Conservation (phyloP, 225 moss, liverwort and hornwort genomes). For the Lunularia cruciata region DNA sequence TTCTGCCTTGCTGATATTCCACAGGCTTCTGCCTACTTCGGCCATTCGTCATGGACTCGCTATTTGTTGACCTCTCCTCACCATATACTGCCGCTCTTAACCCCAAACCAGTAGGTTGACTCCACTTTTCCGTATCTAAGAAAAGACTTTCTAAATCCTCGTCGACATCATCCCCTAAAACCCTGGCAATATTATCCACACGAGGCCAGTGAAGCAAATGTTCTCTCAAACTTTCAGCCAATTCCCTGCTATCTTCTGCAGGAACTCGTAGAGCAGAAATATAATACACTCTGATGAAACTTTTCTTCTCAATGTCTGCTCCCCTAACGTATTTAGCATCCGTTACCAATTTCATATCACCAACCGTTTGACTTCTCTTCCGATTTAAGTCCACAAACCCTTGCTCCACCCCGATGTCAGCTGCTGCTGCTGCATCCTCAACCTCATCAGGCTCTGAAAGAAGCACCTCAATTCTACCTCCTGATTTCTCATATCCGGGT, state of each 20-base stretch:
- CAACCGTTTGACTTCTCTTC: background rate
- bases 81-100: conserved; percentile 57
- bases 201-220: conserved; percentile 90
- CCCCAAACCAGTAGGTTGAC: conserved; percentile 27
- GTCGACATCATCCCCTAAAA: conserved; percentile 74
- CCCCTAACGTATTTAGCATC: conserved; percentile 65
- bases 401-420: background rate
- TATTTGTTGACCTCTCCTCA: conserved; percentile 48
- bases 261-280: conserved; percentile 64
- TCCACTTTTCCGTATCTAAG: conserved; percentile 28
- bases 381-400: background rate
- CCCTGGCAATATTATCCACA: conserved; percentile 75
- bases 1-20: background rate
- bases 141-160: conserved; percentile 55
- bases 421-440: background rate
- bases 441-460: conserved; percentile 10
- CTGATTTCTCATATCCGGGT: background rate
- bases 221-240: conserved; percentile 50
- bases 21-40: background rate
- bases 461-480: conserved; percentile 24
- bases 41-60: conserved; percentile 27
- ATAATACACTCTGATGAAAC: conserved; percentile 67
- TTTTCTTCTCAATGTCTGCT: conserved; percentile 64
- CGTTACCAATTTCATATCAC: background rate
- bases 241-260: conserved; percentile 50